These are phyloP conservation scores for Heterobasidion annosum DNA, from an alignment of 1,284 basidiomycete genomes.

Conservation along the genomic window DNA sequence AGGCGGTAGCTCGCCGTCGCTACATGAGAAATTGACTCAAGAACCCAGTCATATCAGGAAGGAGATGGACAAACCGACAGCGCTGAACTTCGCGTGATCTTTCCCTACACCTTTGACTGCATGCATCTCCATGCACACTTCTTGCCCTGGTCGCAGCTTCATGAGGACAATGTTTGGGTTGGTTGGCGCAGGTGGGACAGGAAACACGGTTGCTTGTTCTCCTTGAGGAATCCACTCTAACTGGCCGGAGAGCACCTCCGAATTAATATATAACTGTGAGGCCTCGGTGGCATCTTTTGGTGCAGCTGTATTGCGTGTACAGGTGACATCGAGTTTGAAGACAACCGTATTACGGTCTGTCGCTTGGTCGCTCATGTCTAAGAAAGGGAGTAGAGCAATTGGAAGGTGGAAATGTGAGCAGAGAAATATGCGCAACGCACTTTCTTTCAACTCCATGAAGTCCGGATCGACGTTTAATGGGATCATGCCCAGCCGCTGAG, in stretches of 20 bases:
- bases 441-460: slow-evolving; percentile 38
- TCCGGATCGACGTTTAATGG: slow-evolving; percentile 86
- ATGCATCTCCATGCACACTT: slow-evolving; percentile 81
- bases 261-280: slow-evolving; percentile 58
- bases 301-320: slow-evolving; percentile 51
- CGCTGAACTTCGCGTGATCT: slow-evolving; percentile 95
- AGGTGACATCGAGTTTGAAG: slow-evolving; percentile 72
- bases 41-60: neutral
- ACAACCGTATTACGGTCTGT: slow-evolving; percentile 93
- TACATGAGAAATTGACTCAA: slow-evolving; percentile 18
- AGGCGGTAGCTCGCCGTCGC: slow-evolving; percentile 94
- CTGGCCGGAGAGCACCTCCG: slow-evolving; percentile 73
- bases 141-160: slow-evolving; percentile 90
- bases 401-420: slow-evolving; percentile 3
- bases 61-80: slow-evolving; percentile 66
- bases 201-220: slow-evolving; percentile 61
- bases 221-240: slow-evolving; percentile 82
- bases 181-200: slow-evolving; percentile 57
- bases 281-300: slow-evolving; percentile 54
- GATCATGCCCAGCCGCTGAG: slow-evolving; percentile 86
- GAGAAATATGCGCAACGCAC: slow-evolving; percentile 15
- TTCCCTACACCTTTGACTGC: slow-evolving; percentile 93
- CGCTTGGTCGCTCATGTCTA: slow-evolving; percentile 42
- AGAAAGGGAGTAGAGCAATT: neutral
- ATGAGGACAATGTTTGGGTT: slow-evolving; percentile 86